Base-by-base conservation (phyloP, 495 filamentous ascomycete genomes). In the Hypoxylon fragiforme region DNA sequence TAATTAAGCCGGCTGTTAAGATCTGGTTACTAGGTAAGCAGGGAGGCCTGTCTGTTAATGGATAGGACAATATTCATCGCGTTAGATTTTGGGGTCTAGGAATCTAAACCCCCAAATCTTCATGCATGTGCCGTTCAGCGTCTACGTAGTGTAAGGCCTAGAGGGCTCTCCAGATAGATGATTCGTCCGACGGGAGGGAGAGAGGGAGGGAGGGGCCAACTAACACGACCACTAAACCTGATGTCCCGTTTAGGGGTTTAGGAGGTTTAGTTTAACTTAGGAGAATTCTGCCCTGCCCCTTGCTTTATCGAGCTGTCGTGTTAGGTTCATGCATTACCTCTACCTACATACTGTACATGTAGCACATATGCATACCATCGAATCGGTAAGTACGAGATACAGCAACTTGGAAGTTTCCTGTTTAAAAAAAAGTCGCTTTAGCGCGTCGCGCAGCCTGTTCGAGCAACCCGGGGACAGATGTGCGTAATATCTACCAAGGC, bases 251-350 rank as follows among this genome's bases (percentile, higher is more conserved):
- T n/a, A n/a, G n/a, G n/a, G n/a, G 24, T 28, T 24, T 40, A 34
- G 35, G 44, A 34, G 28, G 44, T 30, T 31, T n/a, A 20, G 36
- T 30, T 3, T 5, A 15, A 16, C 44, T 40, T 36, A 45, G 56
- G 50, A 54, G 44, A 60, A 44, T 60, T 54, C 26, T 54, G 32
- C 12, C 45, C 32, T 44, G 38, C 50, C 57, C 57, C 50, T 60
- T 60, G 49, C 56, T 48, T 50, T 50, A 36, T 54, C 37, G 42
- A 30, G 28, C 50, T 50, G 50, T 46, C 40, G 50, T 60, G 45
- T 54, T 44, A 54, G 50, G 50, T 50, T 60, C 49, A 21, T 44
- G 56, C 56, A 54, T 45, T 57, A 39, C 39, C 13, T 40, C n/a
- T 40, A 40, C 7, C 15, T 42, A 42, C 20, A 21, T 42, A 13